Base-by-base conservation (phyloP, 768 basidiomycete species). In the Russula vinacea region DNA sequence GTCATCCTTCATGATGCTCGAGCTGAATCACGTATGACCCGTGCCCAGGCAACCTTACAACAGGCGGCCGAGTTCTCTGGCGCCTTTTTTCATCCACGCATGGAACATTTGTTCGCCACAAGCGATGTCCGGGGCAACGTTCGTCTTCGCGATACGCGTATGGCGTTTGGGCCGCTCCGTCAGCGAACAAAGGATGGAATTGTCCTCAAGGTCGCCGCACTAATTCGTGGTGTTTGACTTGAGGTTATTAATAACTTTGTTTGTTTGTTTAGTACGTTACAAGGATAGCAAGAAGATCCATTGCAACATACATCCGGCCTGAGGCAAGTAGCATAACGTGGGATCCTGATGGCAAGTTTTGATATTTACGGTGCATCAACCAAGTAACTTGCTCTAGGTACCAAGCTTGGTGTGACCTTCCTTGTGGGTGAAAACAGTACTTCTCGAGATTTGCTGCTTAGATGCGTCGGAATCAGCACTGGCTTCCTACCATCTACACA, bases 271-370 rank as follows among this genome's bases (percentile, higher is more conserved):
- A 82, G 82, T 83, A 81, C 69, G 76, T 75, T 22, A 81, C 81
- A 0, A 76, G 75, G 49, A 47, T 83, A 51, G 79, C 84, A 22
- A 81, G 79, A 66, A 75, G 76, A 56, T 68, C 74, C 10, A 64
- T 72, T 19, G 39, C 67, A 42, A 69, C 77, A 68, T 75, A 87
- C 58, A 75, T 78, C 71, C 81, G 81, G 51, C 88, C 90, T 6
- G 89, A 90, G 71, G 76, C 83, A 16, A 87, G 86, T 61, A 90
- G 88, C 69, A 73, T 90, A 32, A 71, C 74, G 0, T 92, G 90
- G 71, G 87, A 92, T 74, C 76, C 79, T 14, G 81, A 88, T 60
- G 90, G 90, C 85, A 55, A 55, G 78, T 56, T 63, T 68, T 66
- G 39, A 57, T 7, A 4, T 16, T 33, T 54, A 11, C 14, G 11